Base-by-base conservation (phyloP, 163 green algal genomes). In the Dunaliella salina region DNA sequence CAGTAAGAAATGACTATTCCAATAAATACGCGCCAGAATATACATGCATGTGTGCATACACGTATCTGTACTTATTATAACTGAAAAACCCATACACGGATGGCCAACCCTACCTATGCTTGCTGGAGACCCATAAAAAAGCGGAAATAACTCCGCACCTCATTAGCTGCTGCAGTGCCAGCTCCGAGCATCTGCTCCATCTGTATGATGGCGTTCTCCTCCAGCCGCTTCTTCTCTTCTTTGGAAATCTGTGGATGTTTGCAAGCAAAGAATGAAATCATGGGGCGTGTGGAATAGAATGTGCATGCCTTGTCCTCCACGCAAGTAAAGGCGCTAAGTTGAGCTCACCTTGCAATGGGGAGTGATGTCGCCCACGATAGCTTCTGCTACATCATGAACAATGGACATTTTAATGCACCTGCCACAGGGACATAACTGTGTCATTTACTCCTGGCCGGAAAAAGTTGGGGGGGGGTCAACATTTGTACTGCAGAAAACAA, bases 301-400 rank as follows among this genome's bases (percentile, higher is more conserved):
- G 40, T 84, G 40, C 80, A 84, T 33, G 78, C 32, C 12, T 24
- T 83, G 33, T 83, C 1, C 33, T 67, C 5, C 20, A 30, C n/a
- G n/a, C n/a, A n/a, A n/a, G 40, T 50, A 50, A 3, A 50, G 40
- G 40, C 80, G 40, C 40, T 8, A 50, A 50, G 40, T 3, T 50
- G 40, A 83, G 71, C 86, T 88, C 22, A 98, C 90, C 26, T 93
- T 93, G 90, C 94, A 96, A 82, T 93, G 88, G 5, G 96, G 96
- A 0, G 96, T 96, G 86, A 98, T 98, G 89, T 98, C 96, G 0
- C 96, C 96, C 57, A 97, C 96, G 50, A 98, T 93, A 17, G 93
- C 90, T 91, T 98, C 96, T 32, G 96, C 96, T 67, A 98, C 85
- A 87, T 98, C 96, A 86, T 98, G 96, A 15, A 97, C 94, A 17